Percentiles rank a stretch among this genome's conserved stretches.
These are phyloP conservation scores for Lentithecium fluviatile DNA, from an alignment of 495 filamentous ascomycete genomes.

Conservation along the genomic window DNA sequence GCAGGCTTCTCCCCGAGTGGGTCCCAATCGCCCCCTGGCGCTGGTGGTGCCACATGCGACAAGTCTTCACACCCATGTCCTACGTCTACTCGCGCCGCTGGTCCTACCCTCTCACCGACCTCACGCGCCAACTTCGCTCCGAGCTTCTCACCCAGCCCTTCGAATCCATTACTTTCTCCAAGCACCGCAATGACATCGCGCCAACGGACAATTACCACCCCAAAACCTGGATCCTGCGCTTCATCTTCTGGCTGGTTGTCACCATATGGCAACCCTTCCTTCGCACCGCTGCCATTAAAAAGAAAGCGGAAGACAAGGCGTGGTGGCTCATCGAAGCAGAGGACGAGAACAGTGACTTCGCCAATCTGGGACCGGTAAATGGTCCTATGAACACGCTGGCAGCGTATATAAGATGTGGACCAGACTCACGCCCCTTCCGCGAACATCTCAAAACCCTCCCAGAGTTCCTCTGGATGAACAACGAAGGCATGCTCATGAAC, in stretches of 20 bases:
- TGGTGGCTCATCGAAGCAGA: constrained; percentile 80
- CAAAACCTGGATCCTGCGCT: constrained; percentile 77
- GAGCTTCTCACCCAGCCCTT: constrained; percentile 84
- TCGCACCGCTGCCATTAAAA: constrained; percentile 55
- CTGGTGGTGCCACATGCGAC: constrained; percentile 98
- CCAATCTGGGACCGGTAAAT: constrained; percentile 85
- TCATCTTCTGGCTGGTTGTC: constrained; percentile 70
- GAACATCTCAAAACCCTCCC: constrained; percentile 76
- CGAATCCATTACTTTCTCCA: constrained; percentile 70
- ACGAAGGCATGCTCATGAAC: constrained; percentile 90
- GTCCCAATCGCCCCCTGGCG: constrained; percentile 91
- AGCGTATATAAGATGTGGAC: constrained; percentile 81
- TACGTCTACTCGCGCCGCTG: constrained; percentile 82
- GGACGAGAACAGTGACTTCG: constrained; percentile 86
- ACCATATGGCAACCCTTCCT: constrained; percentile 76
- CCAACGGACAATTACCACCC: constrained; percentile 86
- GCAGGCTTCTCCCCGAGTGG: constrained; percentile 86
- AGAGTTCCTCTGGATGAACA: constrained; percentile 89
- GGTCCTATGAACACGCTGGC: constrained; percentile 80
- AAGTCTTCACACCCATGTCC: constrained; percentile 89
- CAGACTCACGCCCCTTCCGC: constrained; percentile 69
- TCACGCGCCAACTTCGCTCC: constrained; percentile 70
- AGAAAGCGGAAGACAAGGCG: constrained; percentile 71
- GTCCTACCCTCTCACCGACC: constrained; percentile 65
- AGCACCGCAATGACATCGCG: constrained; percentile 79